phyloP scores from a whole-genome alignment of 306 rosid species.

The Vigna angularis region DNA sequence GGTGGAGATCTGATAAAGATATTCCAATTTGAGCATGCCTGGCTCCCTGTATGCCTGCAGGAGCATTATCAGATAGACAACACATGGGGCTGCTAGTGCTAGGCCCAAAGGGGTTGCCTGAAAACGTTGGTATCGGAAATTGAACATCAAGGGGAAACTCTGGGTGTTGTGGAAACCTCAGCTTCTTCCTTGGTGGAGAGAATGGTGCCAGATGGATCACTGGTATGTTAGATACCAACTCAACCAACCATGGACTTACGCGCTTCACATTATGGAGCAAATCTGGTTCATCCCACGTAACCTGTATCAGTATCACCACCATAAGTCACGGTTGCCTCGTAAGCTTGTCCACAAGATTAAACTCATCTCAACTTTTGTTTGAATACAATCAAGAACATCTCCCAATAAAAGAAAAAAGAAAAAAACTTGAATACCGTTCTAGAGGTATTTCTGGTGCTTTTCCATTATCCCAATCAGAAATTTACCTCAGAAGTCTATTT shows the following conservation, averaged over 20 bases:
- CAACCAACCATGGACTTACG: conserved; percentile 95
- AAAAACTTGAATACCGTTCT: background rate
- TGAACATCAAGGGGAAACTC: conserved; percentile 70
- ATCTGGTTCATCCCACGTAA: conserved; percentile 98
- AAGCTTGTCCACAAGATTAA: background rate
- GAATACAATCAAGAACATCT: conserved; percentile 5
- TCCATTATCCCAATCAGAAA: background rate
- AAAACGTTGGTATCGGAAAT: conserved; percentile 65
- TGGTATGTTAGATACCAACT: conserved; percentile 81
- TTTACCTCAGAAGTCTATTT: background rate
- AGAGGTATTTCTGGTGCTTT: background rate
- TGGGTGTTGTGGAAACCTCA: conserved; percentile 68
- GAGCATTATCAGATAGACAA: conserved; percentile 82
- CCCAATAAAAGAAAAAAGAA: background rate
- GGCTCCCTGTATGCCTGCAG: conserved; percentile 99
- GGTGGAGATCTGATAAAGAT: conserved; percentile 84
- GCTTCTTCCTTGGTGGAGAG: conserved; percentile 89
- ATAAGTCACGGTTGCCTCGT: background rate
- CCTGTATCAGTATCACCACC: conserved; percentile 53
- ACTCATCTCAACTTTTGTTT: background rate
- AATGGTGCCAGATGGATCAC: conserved; percentile 67
- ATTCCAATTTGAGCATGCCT: conserved; percentile 99
- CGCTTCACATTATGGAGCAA: conserved; percentile 98
- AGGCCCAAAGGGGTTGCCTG: conserved; percentile 84
- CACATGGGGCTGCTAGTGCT: conserved; percentile 71